Evolutionary conservation across 1,139 yeast genomes (phyloP), one percentile per base, ranked within the genome.

Genomic region (Protomyces gravidus): DNA sequence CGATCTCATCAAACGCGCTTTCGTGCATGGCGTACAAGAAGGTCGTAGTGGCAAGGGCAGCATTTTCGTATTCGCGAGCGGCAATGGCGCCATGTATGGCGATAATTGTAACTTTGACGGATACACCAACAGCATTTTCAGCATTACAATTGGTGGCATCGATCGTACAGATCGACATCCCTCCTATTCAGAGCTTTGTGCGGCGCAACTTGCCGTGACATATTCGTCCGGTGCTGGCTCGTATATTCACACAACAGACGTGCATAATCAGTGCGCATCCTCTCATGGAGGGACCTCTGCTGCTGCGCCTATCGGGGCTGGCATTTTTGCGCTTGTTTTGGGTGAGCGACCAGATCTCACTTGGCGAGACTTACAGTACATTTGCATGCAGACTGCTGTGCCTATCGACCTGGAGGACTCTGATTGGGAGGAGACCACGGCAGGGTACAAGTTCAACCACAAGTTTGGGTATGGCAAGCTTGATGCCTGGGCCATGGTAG

Each of bases 41-140:
- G 99, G 99, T 19, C 79, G 99, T 65, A 72, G 77, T 17, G 81
- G 83, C 6, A 85, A 85, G 68, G 99, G 99, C 25, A 82, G 95
- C 0, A 74, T 94, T 11, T 94, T 87, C 70, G 97, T 94, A 23
- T 94, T 92, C 76, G 99, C 98, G 0, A 83, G 92, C 60, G 99
- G 99, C 13, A 94, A 94, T 68, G 99, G 99, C 50, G 97, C 89
- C 6, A 70, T 77, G 55, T 75, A 71, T 62, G 90, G 83, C 5
- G 99, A 94, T 71, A 88, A 89, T 63, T 94, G 99, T 76, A 94
- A 94, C 70, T 92, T 85, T 70, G 99, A 94, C 70, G 99, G 99
- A 2, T 94, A 94, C 74, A 94, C 98, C 6, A 94, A 94, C 71
- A 86, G 96, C 45, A 92, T 94, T 52, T 92, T 86, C 70, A 89